Evolutionary conservation across 192 early-diverging fungal genomes (phyloP).

Genomic region (Haplosporangium gracile): DNA sequence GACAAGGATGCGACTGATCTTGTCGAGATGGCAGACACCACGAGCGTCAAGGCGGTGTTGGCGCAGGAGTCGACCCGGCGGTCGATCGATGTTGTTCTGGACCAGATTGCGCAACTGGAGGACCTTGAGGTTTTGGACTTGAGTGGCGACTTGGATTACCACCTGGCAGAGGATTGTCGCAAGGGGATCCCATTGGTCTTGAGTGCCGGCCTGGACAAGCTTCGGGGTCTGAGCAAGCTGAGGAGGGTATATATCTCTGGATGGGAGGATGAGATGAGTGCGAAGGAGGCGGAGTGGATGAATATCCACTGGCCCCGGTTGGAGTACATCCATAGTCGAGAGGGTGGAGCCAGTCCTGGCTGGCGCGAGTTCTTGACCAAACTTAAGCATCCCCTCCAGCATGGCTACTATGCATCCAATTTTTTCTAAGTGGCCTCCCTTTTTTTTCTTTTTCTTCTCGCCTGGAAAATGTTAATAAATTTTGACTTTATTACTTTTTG

Average conservation of each 20-base stretch:
- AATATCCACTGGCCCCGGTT: slow-evolving; percentile 5
- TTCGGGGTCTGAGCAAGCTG: slow-evolving; percentile 6
- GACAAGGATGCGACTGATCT: not conserved
- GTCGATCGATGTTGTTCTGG: not conserved
- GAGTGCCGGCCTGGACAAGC: slow-evolving; percentile 8
- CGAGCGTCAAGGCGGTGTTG: not conserved
- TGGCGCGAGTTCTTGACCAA: slow-evolving; percentile 1
- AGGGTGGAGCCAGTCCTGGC: slow-evolving; percentile 6
- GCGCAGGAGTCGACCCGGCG: not conserved
- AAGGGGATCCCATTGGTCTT: slow-evolving; percentile 6
- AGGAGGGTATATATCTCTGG: slow-evolving; percentile 8
- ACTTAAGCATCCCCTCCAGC: not conserved
- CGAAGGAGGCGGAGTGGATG: slow-evolving; percentile 19
- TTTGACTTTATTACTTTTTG: not conserved
- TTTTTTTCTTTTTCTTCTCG: not conserved
- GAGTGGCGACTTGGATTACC: not conserved
- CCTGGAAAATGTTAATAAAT: not conserved
- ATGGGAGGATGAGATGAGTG: slow-evolving; percentile 28
- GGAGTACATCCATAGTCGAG: slow-evolving; percentile 10
- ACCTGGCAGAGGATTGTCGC: not conserved
- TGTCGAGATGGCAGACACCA: not conserved
- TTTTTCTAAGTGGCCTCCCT: not conserved
- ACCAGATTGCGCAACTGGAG: slow-evolving; percentile 3
- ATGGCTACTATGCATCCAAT: not conserved
- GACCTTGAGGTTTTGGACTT: slow-evolving; percentile 9